Evolutionary conservation across 2,329 filamentous ascomycete genomes (phyloP).

Genomic region (Fusarium sp.): DNA sequence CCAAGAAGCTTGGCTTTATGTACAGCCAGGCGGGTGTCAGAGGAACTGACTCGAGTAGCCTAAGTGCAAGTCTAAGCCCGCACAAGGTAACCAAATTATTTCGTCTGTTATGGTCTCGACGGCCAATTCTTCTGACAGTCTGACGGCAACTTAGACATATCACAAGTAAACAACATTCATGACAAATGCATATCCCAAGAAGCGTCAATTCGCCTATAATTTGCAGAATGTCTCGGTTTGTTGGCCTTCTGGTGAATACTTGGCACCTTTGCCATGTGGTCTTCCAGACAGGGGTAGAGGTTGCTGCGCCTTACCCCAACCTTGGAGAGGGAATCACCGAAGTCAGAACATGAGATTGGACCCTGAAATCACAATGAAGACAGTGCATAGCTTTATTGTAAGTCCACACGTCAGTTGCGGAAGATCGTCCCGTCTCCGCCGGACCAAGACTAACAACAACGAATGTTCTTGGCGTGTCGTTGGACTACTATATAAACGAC

Average conservation of each 20-base stretch:
- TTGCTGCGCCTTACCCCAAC: constrained; percentile 9
- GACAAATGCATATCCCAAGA: too few relatives aligned
- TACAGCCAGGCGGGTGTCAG: not conserved
- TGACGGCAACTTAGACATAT: not conserved
- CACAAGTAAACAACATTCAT: not conserved
- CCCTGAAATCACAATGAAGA: not conserved
- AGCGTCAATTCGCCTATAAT: too few relatives aligned
- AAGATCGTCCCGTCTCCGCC: not conserved
- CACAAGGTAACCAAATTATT: not conserved
- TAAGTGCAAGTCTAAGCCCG: not conserved
- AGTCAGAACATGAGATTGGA: not conserved
- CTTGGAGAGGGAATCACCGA: constrained; percentile 6
- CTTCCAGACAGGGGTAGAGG: not conserved
- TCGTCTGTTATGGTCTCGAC: not conserved
- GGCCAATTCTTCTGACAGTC: not conserved
- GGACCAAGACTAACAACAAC: not conserved
- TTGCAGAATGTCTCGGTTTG: too few relatives aligned
- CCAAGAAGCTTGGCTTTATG: not conserved
- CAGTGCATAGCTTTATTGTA: not conserved
- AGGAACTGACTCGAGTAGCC: not conserved
- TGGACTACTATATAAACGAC: not conserved
- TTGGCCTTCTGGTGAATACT: too few relatives aligned
- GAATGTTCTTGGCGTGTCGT: not conserved
- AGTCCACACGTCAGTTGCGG: not conserved
- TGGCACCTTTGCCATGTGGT: not conserved